Percentiles rank a stretch among this genome's conserved stretches.
These are phyloP conservation scores for Amanita brunnescens DNA, from an alignment of 768 basidiomycete genomes.

Conservation along the genomic window DNA sequence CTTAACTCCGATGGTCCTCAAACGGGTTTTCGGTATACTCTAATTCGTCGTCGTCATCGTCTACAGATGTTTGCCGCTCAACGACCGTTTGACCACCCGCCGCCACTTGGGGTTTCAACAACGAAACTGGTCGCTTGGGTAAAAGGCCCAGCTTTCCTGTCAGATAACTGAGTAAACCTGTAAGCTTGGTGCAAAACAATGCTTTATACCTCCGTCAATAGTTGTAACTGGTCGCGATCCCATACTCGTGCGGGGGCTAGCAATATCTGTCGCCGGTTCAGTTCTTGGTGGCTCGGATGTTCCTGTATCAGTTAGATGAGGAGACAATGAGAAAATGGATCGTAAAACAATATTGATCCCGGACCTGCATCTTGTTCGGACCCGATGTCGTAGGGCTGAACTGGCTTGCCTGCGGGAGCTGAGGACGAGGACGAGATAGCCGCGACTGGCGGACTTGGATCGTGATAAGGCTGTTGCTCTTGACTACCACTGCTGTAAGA, in stretches of 20 bases:
- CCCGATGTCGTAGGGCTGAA: constrained; percentile 12
- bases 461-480: constrained; percentile 25
- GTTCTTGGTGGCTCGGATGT: neutral
- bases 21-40: constrained; percentile 75
- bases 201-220: constrained; percentile 23
- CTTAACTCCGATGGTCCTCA: constrained; percentile 32
- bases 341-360: neutral
- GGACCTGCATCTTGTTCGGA: constrained; percentile 7
- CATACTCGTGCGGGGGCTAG: constrained; percentile 3
- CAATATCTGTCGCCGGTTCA: neutral
- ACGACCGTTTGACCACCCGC: neutral
- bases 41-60: constrained; percentile 47
- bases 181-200: neutral
- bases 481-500: constrained; percentile 2
- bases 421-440: constrained; percentile 8
- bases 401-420: constrained; percentile 10
- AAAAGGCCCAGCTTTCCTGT: constrained; percentile 61
- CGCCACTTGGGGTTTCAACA: constrained; percentile 27
- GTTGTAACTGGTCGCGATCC: constrained; percentile 10
- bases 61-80: constrained; percentile 17
- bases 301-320: neutral
- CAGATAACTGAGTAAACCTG: neutral
- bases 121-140: constrained; percentile 67
- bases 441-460: constrained; percentile 16
- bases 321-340: neutral